phyloP scores from a whole-genome alignment of 1,284 basidiomycete species.

The Rhizoctonia solani region DNA sequence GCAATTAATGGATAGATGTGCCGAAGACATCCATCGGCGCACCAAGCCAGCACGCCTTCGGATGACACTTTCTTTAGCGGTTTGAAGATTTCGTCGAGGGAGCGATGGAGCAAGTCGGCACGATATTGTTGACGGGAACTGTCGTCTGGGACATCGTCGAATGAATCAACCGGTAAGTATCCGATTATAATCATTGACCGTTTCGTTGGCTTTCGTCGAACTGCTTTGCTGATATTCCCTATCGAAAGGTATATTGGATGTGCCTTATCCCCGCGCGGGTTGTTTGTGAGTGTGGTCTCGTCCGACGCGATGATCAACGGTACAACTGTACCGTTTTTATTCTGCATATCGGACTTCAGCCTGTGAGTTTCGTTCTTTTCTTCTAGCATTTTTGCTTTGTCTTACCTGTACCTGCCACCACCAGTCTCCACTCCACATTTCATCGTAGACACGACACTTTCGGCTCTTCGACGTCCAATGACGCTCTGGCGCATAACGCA shows the following conservation, averaged over 20 bases:
- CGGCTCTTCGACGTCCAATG: slow-evolving; percentile 8
- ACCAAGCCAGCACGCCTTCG: neutral
- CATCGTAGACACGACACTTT: slow-evolving; percentile 5
- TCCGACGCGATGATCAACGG: slow-evolving; percentile 13
- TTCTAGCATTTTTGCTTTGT: neutral
- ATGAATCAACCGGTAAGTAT: slow-evolving; percentile 33
- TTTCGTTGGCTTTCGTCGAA: slow-evolving; percentile 12
- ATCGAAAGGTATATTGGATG: slow-evolving; percentile 25
- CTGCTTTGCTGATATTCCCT: slow-evolving; percentile 33
- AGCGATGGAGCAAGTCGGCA: neutral
- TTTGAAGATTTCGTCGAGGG: neutral
- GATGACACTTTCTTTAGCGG: neutral
- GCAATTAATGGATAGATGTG: neutral
- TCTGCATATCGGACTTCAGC: neutral
- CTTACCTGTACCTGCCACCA: slow-evolving; percentile 27
- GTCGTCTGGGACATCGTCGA: neutral
- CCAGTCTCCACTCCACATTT: slow-evolving; percentile 18
- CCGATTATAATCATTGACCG: slow-evolving; percentile 31
- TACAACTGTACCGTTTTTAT: neutral
- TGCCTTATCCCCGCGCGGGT: neutral
- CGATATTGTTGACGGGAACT: neutral
- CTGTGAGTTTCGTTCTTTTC: neutral
- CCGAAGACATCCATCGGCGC: slow-evolving; percentile 16
- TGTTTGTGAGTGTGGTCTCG: neutral
- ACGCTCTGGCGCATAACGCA: slow-evolving; percentile 14